A percentile compares a stretch with the other conserved stretches of the same genome.
phyloP scores from a whole-genome alignment of 2,329 filamentous ascomycete species.

The Penicillium sp. region DNA sequence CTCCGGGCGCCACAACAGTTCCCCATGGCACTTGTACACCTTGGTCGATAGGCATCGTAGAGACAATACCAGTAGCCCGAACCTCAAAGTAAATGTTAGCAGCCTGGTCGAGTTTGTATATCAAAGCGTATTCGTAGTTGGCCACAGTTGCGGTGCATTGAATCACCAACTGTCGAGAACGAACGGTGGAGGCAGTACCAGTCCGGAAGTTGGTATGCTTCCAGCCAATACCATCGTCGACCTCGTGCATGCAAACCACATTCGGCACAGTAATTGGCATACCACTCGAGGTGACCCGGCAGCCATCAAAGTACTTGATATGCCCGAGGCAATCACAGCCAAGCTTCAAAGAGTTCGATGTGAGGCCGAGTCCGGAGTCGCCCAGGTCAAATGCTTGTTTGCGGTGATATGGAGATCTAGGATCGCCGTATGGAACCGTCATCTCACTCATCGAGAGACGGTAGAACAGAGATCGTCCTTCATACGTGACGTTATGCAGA shows the following conservation, averaged over 20 bases:
- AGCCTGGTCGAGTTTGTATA: constrained; percentile 61
- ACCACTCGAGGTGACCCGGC: constrained; percentile 50
- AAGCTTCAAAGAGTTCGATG: constrained; percentile 61
- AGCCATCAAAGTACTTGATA: constrained; percentile 59
- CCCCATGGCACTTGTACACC: constrained; percentile 48
- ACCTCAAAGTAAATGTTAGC: constrained; percentile 60
- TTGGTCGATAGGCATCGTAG: constrained; percentile 58
- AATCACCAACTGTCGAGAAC: constrained; percentile 60
- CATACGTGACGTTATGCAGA: constrained; percentile 64
- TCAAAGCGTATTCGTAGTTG: constrained; percentile 69
- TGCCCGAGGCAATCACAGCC: constrained; percentile 66
- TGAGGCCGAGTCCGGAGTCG: constrained; percentile 60
- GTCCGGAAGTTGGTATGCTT: constrained; percentile 69
- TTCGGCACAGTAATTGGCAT: constrained; percentile 53
- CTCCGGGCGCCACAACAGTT: constrained; percentile 61
- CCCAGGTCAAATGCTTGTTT: constrained; percentile 69
- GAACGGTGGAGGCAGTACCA: constrained; percentile 57
- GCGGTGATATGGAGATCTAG: constrained; percentile 59
- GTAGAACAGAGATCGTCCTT: constrained; percentile 60
- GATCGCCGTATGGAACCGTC: constrained; percentile 47
- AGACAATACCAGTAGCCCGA: constrained; percentile 64
- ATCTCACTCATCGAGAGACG: constrained; percentile 64
- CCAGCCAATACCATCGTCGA: constrained; percentile 66
- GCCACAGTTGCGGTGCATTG: constrained; percentile 66
- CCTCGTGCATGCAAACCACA: constrained; percentile 65